phyloP scores from a whole-genome alignment of 177 flowering plant genomes.

The Vitis hybrid region DNA sequence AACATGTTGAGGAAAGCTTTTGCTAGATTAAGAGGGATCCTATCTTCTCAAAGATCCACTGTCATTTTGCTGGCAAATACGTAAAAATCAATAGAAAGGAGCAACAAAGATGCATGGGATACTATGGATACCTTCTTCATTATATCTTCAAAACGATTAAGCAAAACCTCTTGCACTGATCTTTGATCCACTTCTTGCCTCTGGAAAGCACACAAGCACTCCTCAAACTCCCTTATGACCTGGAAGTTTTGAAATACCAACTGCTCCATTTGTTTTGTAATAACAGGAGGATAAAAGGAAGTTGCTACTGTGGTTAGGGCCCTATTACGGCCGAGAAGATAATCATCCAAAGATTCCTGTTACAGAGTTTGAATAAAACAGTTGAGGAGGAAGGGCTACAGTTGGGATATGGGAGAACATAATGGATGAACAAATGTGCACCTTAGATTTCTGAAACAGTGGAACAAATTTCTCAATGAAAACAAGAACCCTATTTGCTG shows the following conservation, averaged over 20 bases:
- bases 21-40: neutral
- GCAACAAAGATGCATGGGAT: neutral
- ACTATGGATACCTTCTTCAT: conserved; percentile 46
- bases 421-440: conserved; percentile 13
- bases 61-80: neutral
- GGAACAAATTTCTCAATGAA: conserved; percentile 54
- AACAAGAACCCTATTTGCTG: conserved; percentile 26
- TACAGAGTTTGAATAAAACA: neutral
- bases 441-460: conserved; percentile 68
- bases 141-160: conserved; percentile 46
- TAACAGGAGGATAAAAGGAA: conserved; percentile 34
- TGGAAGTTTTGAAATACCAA: conserved; percentile 52
- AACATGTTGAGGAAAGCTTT: neutral
- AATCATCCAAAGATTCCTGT: conserved; percentile 64
- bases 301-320: conserved; percentile 21
- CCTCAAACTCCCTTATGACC: conserved; percentile 49
- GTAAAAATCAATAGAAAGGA: neutral
- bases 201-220: conserved; percentile 31
- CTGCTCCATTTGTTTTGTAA: conserved; percentile 57
- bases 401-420: neutral
- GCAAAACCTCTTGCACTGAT: conserved; percentile 41
- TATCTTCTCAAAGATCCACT: neutral
- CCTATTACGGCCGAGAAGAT: conserved; percentile 47
- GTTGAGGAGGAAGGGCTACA: neutral
- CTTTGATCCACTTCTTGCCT: conserved; percentile 25